These are phyloP conservation scores for Botryosphaeria dothidea DNA, from an alignment of 2,329 filamentous ascomycete species.

Conservation along the genomic window DNA sequence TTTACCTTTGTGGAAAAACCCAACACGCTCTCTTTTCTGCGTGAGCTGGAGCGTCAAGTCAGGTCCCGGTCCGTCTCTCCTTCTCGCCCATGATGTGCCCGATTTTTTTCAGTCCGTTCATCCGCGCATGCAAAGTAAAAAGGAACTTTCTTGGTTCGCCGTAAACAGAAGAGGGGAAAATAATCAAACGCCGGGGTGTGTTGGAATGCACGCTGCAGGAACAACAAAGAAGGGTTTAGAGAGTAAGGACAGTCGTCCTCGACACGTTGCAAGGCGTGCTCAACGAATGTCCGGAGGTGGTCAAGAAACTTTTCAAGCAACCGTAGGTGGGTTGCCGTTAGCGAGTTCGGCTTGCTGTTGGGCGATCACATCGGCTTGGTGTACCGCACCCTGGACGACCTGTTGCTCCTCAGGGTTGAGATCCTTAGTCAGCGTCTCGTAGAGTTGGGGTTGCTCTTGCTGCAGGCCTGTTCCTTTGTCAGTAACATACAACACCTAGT, in stretches of 20 bases:
- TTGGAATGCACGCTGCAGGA: slow-evolving; percentile 17
- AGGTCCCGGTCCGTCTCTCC: slow-evolving; percentile 6
- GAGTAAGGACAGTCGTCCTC: neutral
- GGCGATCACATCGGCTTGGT: slow-evolving; percentile 64
- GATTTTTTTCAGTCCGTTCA: slow-evolving; percentile 11
- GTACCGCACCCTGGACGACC: slow-evolving; percentile 75
- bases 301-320: neutral
- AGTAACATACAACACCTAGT: slow-evolving; percentile 23
- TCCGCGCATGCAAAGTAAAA: slow-evolving; percentile 5
- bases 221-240: slow-evolving; percentile 1
- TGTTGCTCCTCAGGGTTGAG: slow-evolving; percentile 79
- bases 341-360: slow-evolving; percentile 32
- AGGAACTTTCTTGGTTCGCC: slow-evolving; percentile 11
- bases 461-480: slow-evolving; percentile 67
- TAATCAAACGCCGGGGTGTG: slow-evolving; percentile 18
- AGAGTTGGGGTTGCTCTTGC: slow-evolving; percentile 87
- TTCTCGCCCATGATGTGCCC: neutral
- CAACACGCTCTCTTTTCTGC: slow-evolving; percentile 2
- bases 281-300: neutral
- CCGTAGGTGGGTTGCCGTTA: slow-evolving; percentile 15
- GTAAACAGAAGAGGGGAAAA: slow-evolving; percentile 4
- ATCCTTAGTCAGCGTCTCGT: slow-evolving; percentile 75
- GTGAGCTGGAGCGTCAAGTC: slow-evolving; percentile 1
- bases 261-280: neutral
- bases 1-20: slow-evolving; percentile 8